phyloP scores from a whole-genome alignment of 1,284 basidiomycete species.

The Microbotryomycetes sp. region DNA sequence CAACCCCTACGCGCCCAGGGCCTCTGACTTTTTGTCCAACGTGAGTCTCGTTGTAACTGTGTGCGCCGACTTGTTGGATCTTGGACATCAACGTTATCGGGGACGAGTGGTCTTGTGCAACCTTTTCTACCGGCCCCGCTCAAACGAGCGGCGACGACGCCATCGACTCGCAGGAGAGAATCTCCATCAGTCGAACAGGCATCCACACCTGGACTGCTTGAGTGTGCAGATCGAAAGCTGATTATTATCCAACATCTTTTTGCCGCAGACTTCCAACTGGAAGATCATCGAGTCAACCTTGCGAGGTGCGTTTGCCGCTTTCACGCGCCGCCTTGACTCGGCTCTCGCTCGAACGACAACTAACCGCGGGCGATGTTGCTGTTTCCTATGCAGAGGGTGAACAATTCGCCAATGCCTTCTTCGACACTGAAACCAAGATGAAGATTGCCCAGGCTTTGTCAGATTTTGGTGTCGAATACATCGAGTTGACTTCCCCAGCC shows the following conservation, averaged over 20 bases:
- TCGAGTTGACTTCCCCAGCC: conserved; percentile 96
- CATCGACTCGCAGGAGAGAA: no score
- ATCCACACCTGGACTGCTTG: background rate
- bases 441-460: conserved; percentile 94
- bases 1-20: conserved; percentile 82
- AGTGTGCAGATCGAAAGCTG: conserved; percentile 21
- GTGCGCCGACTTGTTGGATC: no score
- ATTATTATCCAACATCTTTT: no score
- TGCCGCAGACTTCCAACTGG: conserved; percentile 44
- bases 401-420: conserved; percentile 99
- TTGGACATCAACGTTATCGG: no score
- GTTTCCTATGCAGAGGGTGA: conserved; percentile 70
- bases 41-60: conserved; percentile 23
- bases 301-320: conserved; percentile 54
- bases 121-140: background rate
- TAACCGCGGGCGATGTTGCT: background rate
- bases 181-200: no score
- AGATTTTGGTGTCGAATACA: conserved; percentile 98
- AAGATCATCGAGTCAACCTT: conserved; percentile 93
- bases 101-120: no score
- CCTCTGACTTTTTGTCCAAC: conserved; percentile 68
- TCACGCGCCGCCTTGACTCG: background rate
- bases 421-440: conserved; percentile 99
- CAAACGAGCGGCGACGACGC: background rate
- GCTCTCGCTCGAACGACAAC: background rate